Percentiles rank a stretch among this genome's conserved stretches.
These are phyloP conservation scores for Grifola frondosa DNA, from an alignment of 1,284 basidiomycete genomes.

Conservation along the genomic window DNA sequence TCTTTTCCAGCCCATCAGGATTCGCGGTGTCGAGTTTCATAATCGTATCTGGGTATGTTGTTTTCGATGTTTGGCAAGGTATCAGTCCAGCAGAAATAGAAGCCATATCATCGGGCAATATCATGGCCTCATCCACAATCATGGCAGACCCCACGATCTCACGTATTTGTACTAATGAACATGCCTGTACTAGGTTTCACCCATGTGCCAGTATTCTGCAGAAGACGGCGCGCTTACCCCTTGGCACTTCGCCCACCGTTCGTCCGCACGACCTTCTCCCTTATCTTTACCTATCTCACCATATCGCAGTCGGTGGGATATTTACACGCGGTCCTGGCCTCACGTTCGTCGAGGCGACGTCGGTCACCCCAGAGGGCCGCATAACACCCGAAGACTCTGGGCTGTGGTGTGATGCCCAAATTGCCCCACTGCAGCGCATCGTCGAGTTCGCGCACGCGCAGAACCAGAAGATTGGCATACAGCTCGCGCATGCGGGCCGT, in stretches of 20 bases:
- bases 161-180: not conserved
- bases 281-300: not conserved
- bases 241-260: constrained; percentile 75
- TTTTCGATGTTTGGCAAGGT: not conserved
- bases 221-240: constrained; percentile 66
- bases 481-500: constrained; percentile 77
- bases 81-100: too few relatives aligned
- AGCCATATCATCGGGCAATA: too few relatives aligned
- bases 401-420: constrained; percentile 73
- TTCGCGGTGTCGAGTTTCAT: constrained; percentile 62
- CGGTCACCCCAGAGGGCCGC: constrained; percentile 76
- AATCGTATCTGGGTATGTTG: constrained; percentile 59
- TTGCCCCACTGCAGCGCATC: constrained; percentile 61
- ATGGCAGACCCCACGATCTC: not conserved
- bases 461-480: constrained; percentile 65
- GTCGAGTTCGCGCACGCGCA: constrained; percentile 68
- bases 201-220: constrained; percentile 75
- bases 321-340: constrained; percentile 54
- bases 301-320: constrained; percentile 34
- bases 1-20: constrained; percentile 65
- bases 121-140: not conserved
- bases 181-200: constrained; percentile 42
- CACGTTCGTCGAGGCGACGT: constrained; percentile 67
- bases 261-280: constrained; percentile 21
- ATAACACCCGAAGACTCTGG: constrained; percentile 72